Base-by-base conservation (phyloP, 179 eudicot species). In the Vitellaria paradoxa region DNA sequence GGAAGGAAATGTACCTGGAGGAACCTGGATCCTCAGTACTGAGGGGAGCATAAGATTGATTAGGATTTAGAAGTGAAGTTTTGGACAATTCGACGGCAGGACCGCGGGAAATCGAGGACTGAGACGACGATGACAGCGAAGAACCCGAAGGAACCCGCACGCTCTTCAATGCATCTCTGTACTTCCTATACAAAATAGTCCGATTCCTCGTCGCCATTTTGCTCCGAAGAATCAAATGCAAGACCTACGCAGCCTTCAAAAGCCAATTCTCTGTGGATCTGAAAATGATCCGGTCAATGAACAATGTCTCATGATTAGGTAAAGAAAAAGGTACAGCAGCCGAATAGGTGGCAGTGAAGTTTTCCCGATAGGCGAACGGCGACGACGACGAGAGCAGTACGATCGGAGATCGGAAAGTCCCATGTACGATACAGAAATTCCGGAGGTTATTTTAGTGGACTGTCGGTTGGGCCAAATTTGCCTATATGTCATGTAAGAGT, bases 11-110 rank as follows among this genome's bases (percentile, higher is more conserved):
- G 18, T 73, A 90, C 94, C 93, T 88, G 70, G 91, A 90, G 55
- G 83, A 80, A 20, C 88, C 88, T 6, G 93, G 91, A 84, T 93
- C 98, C 23, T 89, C 89, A 11, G 97, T 90, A 72, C 91, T 88
- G 53, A 93, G 88, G 70, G 97, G 93, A 77, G 91, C 82, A 79
- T 93, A 93, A 65, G 87, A 79, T 20, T 88, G 86, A 55, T 87
- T 87, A 0, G 88, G 93, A 73, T 89, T 86, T 57, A 91, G 85
- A 72, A 89, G 81, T 26, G 96, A 86, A 15, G 86, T 56, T 13
- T 89, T 81, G 6, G 89, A 81, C 80, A 92, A 80, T 77, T 92
- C 97, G 73, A 93, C 86, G 53, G 85, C 90, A 8, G 88, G 85
- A 1, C 90, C 90, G 5, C 86, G 79, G 21, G 84, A 72, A 65